Evolutionary conservation across 2,329 filamentous ascomycete species (phyloP).

Genomic region (Alternaria triticina): DNA sequence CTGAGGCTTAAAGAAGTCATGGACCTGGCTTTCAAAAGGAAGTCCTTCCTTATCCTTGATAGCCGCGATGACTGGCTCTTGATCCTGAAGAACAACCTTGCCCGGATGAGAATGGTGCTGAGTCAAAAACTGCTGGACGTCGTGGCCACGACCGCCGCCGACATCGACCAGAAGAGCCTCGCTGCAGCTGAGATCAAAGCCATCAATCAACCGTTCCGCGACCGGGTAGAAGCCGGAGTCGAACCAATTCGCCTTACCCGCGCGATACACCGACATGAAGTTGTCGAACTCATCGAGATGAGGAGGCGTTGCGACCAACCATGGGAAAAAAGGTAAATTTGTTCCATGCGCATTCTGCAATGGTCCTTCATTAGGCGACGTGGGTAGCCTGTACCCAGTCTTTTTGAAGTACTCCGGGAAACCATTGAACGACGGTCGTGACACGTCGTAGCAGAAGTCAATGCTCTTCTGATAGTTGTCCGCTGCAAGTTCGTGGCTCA

Average conservation of each 20-base stretch:
- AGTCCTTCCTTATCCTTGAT: slow-evolving; percentile 25
- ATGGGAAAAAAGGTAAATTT: slow-evolving; percentile 46
- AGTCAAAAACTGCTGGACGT: slow-evolving; percentile 42
- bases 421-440: slow-evolving; percentile 24
- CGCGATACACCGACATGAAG: slow-evolving; percentile 21
- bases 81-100: slow-evolving; percentile 59
- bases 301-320: slow-evolving; percentile 46
- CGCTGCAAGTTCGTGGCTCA: slow-evolving; percentile 46
- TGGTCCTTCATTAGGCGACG: slow-evolving; percentile 28
- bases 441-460: slow-evolving; percentile 48
- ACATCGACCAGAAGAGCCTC: slow-evolving; percentile 51
- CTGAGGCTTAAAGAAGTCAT: slow-evolving; percentile 58
- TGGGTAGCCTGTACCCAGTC: slow-evolving; percentile 13
- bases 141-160: slow-evolving; percentile 52
- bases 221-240: slow-evolving; percentile 22
- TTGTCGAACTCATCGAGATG: slow-evolving; percentile 29
- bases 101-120: slow-evolving; percentile 48
- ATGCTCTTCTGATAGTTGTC: slow-evolving; percentile 47
- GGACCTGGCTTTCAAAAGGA: slow-evolving; percentile 38
- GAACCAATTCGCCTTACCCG: slow-evolving; percentile 18
- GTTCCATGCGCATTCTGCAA: slow-evolving; percentile 49
- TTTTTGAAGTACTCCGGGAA: slow-evolving; percentile 21
- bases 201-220: slow-evolving; percentile 28
- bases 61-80: slow-evolving; percentile 42
- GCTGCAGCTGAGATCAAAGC: slow-evolving; percentile 21